Evolutionary conservation across 2,329 filamentous ascomycete genomes (phyloP).

Genomic region (Neurospora sp.): DNA sequence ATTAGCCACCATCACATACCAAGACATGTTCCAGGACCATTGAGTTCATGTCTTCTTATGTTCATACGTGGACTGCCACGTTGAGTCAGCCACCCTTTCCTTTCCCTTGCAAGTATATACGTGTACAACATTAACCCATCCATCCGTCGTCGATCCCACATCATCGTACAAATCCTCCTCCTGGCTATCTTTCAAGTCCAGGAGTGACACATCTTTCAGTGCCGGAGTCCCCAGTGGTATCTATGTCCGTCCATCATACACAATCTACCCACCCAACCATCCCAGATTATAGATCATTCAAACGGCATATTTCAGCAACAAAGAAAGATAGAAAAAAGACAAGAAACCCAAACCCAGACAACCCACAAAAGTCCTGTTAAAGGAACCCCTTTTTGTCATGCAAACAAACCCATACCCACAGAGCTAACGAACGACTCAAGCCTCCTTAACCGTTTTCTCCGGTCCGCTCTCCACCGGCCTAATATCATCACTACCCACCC

Average conservation of each 20-base stretch:
- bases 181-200: not conserved
- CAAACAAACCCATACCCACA: not conserved
- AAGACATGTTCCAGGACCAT: too few species aligned
- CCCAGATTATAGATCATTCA: not conserved
- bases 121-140: not conserved
- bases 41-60: not conserved
- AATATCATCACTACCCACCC: not conserved
- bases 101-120: not conserved
- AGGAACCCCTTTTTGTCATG: not conserved
- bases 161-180: not conserved
- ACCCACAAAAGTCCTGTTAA: not conserved
- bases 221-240: not conserved
- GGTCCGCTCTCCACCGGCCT: not conserved
- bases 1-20: too few species aligned
- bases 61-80: not conserved
- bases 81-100: not conserved
- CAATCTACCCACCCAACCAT: not conserved
- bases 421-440: not conserved
- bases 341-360: not conserved
- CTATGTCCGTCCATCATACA: not conserved
- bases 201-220: not conserved
- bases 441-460: not conserved
- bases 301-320: not conserved
- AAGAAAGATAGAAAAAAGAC: not conserved
- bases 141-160: not conserved